Evolutionary conservation across 139 green algal genomes (phyloP).

Genomic region (Volvox reticuliferus): DNA sequence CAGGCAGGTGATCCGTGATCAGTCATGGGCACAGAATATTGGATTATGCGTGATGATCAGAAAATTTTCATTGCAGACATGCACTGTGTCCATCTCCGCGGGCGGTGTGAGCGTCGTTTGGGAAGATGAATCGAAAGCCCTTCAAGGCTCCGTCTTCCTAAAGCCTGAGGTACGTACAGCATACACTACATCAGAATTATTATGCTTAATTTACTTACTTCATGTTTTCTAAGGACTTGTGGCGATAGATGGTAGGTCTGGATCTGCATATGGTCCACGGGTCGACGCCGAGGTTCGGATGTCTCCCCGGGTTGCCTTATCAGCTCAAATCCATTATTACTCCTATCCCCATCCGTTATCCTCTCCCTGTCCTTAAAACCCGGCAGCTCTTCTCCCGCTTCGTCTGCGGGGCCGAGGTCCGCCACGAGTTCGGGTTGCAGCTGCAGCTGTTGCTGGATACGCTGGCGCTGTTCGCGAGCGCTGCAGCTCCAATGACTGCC

Average conservation of each 20-base stretch:
- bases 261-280: no score
- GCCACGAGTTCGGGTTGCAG: constrained; percentile 56
- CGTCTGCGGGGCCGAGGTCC: constrained; percentile 18
- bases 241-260: no score
- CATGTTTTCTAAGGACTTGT: no score
- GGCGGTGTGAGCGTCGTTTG: constrained; percentile 60
- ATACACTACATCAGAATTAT: neutral
- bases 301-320: no score
- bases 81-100: constrained; percentile 46
- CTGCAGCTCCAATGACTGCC: constrained; percentile 42
- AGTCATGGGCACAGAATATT: neutral
- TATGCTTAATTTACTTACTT: no score
- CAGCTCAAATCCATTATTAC: no score
- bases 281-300: no score
- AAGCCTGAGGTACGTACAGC: constrained; percentile 49
- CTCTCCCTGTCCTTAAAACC: neutral
- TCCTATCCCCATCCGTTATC: neutral
- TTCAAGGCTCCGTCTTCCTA: constrained; percentile 64
- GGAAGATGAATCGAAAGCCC: constrained; percentile 70
- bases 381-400: constrained; percentile 64
- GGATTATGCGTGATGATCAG: neutral
- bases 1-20: constrained; percentile 46
- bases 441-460: constrained; percentile 67
- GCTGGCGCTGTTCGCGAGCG: constrained; percentile 60
- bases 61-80: constrained; percentile 41